A percentile compares a stretch with the other conserved stretches of the same genome.
Conservation (phyloP, 2,329 filamentous ascomycete species). For the Neofusicoccum parvum region DNA sequence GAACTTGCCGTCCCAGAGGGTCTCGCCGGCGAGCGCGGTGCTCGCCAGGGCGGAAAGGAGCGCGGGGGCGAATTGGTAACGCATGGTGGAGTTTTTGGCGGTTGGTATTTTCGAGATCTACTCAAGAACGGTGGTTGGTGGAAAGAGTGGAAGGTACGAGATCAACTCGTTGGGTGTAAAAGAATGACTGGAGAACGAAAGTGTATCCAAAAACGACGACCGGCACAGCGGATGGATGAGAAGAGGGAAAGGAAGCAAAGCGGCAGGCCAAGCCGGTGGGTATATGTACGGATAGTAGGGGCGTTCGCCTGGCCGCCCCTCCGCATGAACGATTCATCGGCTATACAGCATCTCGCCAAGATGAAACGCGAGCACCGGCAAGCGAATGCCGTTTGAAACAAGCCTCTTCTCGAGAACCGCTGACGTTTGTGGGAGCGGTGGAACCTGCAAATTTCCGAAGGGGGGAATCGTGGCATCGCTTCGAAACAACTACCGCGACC, state of each 20-base stretch:
- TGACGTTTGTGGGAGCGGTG: neutral
- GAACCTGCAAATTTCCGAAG: constrained; percentile 16
- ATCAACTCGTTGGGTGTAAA: constrained; percentile 15
- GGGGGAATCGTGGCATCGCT: neutral
- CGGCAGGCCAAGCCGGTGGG: constrained; percentile 1
- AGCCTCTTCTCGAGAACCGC: constrained; percentile 1
- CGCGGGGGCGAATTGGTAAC: neutral
- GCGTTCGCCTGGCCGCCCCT: neutral
- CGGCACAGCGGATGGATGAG: constrained; percentile 12
- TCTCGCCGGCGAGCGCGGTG: constrained; percentile 11
- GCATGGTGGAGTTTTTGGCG: neutral
- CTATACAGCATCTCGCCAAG: constrained; percentile 9
- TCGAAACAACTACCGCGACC: neutral
- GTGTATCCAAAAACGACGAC: constrained; percentile 15
- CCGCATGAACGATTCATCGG: constrained; percentile 8
- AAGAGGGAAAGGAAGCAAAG: neutral
- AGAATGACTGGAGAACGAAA: constrained; percentile 16
- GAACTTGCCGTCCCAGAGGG: constrained; percentile 67
- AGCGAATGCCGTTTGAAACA: constrained; percentile 15
- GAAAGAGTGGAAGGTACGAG: constrained; percentile 19
- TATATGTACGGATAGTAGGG: constrained; percentile 10
- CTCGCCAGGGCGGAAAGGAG: constrained; percentile 9
- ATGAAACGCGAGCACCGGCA: constrained; percentile 9
- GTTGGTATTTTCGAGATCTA: neutral
- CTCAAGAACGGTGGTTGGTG: constrained; percentile 3